These are phyloP conservation scores for Quercus glauca DNA, from an alignment of 306 rosid species.

Conservation along the genomic window DNA sequence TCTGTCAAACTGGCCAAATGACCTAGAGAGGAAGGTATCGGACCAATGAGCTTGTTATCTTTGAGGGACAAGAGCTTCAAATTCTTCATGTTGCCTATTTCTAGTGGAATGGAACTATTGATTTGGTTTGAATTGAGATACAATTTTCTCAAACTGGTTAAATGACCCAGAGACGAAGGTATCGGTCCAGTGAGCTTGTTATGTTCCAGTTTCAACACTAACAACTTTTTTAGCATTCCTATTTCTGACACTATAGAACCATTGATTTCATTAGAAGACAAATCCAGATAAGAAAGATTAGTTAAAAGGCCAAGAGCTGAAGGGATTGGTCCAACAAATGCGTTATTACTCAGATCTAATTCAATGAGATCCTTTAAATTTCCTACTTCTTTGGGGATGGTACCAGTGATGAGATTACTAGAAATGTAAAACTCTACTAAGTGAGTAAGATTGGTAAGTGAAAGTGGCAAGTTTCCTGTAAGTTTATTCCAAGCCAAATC, in stretches of 20 bases:
- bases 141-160: background rate
- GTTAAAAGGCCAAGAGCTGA: background rate
- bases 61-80: background rate
- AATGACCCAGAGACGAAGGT: background rate
- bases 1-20: background rate
- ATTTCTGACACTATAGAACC: background rate
- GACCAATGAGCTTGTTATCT: no score
- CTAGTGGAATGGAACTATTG: background rate
- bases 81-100: background rate
- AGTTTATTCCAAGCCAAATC: background rate
- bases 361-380: background rate
- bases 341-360: background rate
- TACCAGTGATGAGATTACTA: background rate
- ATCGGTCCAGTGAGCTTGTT: no score
- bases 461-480: background rate
- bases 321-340: background rate
- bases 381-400: background rate
- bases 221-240: no score
- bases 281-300: background rate
- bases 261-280: background rate
- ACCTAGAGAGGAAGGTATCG: no score
- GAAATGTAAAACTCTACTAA: background rate
- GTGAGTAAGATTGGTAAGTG: background rate
- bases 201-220: no score
- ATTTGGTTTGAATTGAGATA: background rate